Conservation (phyloP, 2,329 filamentous ascomycete species). For the Pseudogymnoascus sp. region DNA sequence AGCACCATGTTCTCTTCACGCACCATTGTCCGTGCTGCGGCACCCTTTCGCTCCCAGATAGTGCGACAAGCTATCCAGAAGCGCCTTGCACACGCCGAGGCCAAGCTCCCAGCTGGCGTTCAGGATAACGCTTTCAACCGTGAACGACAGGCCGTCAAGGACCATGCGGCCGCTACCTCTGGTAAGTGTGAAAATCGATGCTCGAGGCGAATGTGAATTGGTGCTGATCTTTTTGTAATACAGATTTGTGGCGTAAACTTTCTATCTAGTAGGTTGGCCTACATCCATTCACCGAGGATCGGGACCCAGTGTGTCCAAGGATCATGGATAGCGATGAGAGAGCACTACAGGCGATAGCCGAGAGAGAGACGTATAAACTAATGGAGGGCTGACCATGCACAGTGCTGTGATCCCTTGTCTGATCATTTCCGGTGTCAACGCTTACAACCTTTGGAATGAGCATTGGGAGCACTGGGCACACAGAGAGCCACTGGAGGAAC, state of each 20-base stretch:
- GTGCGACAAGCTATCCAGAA: constrained; percentile 54
- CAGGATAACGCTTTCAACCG: constrained; percentile 86
- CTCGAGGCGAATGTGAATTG: neutral
- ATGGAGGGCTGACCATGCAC: constrained; percentile 20
- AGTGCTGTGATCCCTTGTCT: constrained; percentile 71
- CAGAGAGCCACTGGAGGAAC: constrained; percentile 79
- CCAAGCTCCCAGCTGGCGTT: constrained; percentile 38
- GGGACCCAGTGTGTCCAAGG: neutral
- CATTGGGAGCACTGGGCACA: constrained; percentile 96
- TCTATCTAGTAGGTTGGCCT: constrained; percentile 73
- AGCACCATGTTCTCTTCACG: constrained; percentile 56
- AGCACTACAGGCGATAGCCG: neutral
- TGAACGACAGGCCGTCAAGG: constrained; percentile 82
- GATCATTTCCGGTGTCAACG: constrained; percentile 65
- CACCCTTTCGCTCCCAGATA: constrained; percentile 47
- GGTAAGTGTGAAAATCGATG: constrained; percentile 45
- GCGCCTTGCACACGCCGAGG: constrained; percentile 56
- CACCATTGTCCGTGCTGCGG: constrained; percentile 48
- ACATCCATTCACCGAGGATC: constrained; percentile 19
- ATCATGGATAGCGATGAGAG: neutral
- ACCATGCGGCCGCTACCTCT: constrained; percentile 76
- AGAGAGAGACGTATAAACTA: neutral
- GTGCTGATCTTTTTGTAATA: constrained; percentile 29
- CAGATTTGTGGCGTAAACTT: constrained; percentile 92
- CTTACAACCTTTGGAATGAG: constrained; percentile 84